phyloP scores from a whole-genome alignment of 2,329 filamentous ascomycete species.

The Fusarium lyarnte region DNA sequence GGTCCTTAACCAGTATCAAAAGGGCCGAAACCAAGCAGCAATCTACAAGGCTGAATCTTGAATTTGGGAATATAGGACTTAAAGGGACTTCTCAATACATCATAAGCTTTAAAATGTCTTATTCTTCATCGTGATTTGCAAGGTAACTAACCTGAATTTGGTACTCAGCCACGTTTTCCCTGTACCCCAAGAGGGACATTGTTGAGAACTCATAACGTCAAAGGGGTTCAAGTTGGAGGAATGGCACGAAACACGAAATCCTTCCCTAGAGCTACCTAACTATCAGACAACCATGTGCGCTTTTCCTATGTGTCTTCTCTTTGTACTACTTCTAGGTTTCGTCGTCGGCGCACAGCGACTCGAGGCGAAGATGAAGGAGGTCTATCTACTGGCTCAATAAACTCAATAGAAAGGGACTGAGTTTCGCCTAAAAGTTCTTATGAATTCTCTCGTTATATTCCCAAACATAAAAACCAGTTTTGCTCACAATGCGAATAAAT shows the following conservation, averaged over 20 bases:
- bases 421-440: neutral
- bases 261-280: neutral
- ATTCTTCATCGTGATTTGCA: accelerated
- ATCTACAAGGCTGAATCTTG: accelerated
- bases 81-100: neutral
- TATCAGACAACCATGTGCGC: accelerated
- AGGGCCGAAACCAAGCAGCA: no score
- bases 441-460: no score
- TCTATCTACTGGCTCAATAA: neutral
- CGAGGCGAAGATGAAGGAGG: neutral
- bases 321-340: neutral
- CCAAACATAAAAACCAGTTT: accelerated
- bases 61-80: neutral
- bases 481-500: neutral
- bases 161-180: accelerated
- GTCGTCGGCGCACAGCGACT: no score
- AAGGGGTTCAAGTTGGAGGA: accelerated
- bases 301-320: neutral
- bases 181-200: no score
- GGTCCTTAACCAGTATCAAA: accelerated
- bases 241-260: accelerated
- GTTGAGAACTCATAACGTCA: neutral
- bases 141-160: no score
- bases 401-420: neutral
- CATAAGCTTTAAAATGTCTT: accelerated